Evolutionary conservation across 2,329 filamentous ascomycete genomes (phyloP).

Genomic region (Onygenales sp.): DNA sequence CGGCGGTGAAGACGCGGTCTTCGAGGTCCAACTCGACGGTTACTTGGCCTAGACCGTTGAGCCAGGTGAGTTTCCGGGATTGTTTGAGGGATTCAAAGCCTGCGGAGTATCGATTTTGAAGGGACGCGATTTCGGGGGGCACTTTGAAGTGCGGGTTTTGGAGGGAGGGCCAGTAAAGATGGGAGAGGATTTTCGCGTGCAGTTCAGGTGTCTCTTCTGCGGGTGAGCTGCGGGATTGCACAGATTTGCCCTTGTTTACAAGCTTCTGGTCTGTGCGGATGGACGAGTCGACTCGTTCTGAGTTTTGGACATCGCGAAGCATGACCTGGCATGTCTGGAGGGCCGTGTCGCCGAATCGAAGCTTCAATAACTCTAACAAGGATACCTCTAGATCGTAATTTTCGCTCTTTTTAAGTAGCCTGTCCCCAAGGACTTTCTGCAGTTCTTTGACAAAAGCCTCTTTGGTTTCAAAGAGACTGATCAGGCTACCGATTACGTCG

Average conservation of each 20-base stretch:
- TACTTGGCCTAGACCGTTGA: constrained; percentile 70
- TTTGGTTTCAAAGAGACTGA: constrained; percentile 78
- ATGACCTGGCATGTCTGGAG: constrained; percentile 95
- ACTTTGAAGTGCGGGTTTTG: constrained; percentile 44
- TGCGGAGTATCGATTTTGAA: constrained; percentile 62
- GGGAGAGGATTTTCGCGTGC: constrained; percentile 78
- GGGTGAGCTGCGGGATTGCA: constrained; percentile 20
- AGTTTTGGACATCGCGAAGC: constrained; percentile 87
- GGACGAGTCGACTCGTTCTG: constrained; percentile 58
- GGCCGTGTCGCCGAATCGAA: constrained; percentile 74
- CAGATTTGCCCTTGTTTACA: constrained; percentile 17
- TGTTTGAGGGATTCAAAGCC: constrained; percentile 74
- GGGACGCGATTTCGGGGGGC: constrained; percentile 35
- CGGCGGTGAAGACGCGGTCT: constrained; percentile 61
- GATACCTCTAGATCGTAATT: constrained; percentile 71
- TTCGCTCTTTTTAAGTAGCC: constrained; percentile 56
- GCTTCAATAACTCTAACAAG: constrained; percentile 77
- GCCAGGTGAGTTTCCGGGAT: constrained; percentile 79
- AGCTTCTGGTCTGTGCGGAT: constrained; percentile 48
- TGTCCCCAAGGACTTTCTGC: constrained; percentile 77
- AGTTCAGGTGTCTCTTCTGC: constrained; percentile 38
- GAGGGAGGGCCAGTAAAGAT: constrained; percentile 85
- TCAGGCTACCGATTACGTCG: constrained; percentile 84
- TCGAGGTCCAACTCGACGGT: constrained; percentile 72
- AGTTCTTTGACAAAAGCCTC: constrained; percentile 93